Conservation (phyloP, 805 yeast genomes). For the Brettanomyces nanus region DNA sequence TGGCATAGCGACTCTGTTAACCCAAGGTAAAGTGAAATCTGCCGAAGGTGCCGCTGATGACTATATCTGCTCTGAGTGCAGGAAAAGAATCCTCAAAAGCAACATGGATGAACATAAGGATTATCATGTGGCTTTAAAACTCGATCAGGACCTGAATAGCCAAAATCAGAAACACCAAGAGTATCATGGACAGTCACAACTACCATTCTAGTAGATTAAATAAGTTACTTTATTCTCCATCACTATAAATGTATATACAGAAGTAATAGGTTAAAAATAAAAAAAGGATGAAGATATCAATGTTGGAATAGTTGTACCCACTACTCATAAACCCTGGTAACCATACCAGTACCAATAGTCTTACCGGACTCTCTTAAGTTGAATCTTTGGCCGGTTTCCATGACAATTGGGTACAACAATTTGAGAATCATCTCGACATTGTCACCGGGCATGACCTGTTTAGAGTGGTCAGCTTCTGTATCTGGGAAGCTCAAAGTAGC, state of each 20-base stretch:
- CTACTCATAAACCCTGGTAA: conserved; percentile 52
- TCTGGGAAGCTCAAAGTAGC: conserved; percentile 86
- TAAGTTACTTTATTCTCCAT: too few relatives aligned
- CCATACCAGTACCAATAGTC: conserved; percentile 98
- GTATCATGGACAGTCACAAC: too few relatives aligned
- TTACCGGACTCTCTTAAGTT: conserved; percentile 99
- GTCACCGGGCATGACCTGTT: conserved; percentile 97
- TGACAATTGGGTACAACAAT: conserved; percentile 82
- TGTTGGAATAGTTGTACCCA: too few relatives aligned
- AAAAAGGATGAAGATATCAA: too few relatives aligned
- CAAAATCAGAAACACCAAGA: not conserved
- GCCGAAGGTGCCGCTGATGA: conserved; percentile 1
- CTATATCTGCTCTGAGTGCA: conserved; percentile 1
- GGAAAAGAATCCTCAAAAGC: not conserved
- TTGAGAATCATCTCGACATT: conserved; percentile 93
- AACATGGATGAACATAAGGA: conserved; percentile 16
- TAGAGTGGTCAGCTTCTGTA: conserved; percentile 68
- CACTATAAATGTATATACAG: too few relatives aligned
- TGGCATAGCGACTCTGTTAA: not conserved
- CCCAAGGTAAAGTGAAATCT: not conserved
- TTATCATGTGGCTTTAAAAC: conserved; percentile 20
- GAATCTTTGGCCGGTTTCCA: conserved; percentile 97
- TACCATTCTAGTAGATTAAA: too few relatives aligned
- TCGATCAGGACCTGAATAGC: conserved; percentile 12
- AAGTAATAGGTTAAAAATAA: too few relatives aligned